Percentiles rank a stretch among this genome's conserved stretches.
phyloP scores from a whole-genome alignment of 2,329 filamentous ascomycete species.

The Cercospora nicotianae region DNA sequence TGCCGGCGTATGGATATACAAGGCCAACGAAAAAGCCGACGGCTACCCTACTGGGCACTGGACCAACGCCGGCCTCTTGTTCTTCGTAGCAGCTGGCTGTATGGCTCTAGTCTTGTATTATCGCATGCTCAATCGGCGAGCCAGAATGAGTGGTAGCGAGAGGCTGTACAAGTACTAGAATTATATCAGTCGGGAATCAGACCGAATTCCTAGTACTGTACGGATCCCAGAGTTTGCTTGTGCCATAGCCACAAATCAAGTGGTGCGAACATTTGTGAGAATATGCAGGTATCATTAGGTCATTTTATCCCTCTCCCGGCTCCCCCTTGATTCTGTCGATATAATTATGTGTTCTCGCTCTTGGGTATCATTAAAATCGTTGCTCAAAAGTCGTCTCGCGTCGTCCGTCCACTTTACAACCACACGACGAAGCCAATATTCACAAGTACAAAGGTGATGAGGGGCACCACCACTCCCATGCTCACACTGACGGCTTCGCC shows the following conservation, averaged over 20 bases:
- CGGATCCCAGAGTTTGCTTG: background rate
- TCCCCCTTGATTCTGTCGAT: background rate
- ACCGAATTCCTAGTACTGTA: background rate
- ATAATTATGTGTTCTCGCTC: background rate
- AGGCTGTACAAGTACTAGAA: conserved; percentile 28
- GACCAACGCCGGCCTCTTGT: conserved; percentile 61
- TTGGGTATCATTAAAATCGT: conserved; percentile 3
- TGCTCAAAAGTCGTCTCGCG: conserved; percentile 7
- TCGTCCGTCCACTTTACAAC: conserved; percentile 2
- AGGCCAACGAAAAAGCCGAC: conserved; percentile 56
- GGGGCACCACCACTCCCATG: conserved; percentile 11
- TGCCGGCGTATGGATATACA: conserved; percentile 73
- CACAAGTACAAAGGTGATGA: conserved; percentile 14
- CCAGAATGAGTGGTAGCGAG: conserved; percentile 16
- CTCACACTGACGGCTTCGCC: conserved; percentile 12
- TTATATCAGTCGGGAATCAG: background rate
- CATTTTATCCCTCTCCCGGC: background rate
- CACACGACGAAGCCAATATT: conserved; percentile 17
- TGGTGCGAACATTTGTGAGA: background rate
- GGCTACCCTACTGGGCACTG: conserved; percentile 72
- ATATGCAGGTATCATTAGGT: background rate
- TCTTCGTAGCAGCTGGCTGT: conserved; percentile 59
- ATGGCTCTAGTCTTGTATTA: conserved; percentile 59
- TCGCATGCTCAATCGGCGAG: conserved; percentile 46
- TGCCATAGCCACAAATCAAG: background rate